Evolutionary conservation across 192 early-diverging fungal genomes (phyloP).

Genomic region (Umbelopsis ramanniana): DNA sequence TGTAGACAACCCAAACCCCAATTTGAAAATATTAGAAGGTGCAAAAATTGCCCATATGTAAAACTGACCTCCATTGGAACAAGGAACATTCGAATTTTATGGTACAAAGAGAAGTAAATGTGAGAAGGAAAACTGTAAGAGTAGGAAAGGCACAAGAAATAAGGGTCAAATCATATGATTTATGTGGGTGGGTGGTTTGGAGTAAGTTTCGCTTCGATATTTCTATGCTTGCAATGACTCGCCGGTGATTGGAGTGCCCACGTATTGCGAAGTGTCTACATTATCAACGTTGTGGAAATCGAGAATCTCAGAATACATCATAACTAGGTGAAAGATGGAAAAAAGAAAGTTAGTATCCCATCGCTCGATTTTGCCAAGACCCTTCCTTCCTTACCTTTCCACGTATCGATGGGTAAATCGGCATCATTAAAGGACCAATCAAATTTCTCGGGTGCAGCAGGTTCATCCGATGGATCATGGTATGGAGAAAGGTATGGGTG

Average conservation of each 20-base stretch:
- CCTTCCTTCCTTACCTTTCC: conserved; percentile 59
- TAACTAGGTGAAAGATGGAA: conserved; percentile 46
- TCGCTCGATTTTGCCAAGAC: neutral
- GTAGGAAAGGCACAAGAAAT: neutral
- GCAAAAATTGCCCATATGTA: too few species aligned
- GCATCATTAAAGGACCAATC: conserved; percentile 97
- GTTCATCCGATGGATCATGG: conserved; percentile 91
- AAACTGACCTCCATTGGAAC: too few species aligned
- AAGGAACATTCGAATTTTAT: neutral
- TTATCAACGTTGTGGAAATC: conserved; percentile 69
- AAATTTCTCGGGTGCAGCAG: conserved; percentile 76
- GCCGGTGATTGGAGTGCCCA: conserved; percentile 45
- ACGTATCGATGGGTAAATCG: conserved; percentile 83
- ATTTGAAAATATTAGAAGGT: neutral
- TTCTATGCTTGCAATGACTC: conserved; percentile 21
- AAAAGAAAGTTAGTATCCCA: neutral
- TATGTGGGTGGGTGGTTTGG: neutral
- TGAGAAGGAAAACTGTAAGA: too few species aligned
- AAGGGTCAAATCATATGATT: neutral
- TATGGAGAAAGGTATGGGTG: conserved; percentile 92
- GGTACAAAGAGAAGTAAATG: neutral
- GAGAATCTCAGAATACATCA: conserved; percentile 87
- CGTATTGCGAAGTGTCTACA: conserved; percentile 44
- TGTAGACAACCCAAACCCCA: neutral
- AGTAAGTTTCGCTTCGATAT: neutral